phyloP scores from a whole-genome alignment of 2,329 filamentous ascomycete genomes.

The Clonostachys rhizophaga region DNA sequence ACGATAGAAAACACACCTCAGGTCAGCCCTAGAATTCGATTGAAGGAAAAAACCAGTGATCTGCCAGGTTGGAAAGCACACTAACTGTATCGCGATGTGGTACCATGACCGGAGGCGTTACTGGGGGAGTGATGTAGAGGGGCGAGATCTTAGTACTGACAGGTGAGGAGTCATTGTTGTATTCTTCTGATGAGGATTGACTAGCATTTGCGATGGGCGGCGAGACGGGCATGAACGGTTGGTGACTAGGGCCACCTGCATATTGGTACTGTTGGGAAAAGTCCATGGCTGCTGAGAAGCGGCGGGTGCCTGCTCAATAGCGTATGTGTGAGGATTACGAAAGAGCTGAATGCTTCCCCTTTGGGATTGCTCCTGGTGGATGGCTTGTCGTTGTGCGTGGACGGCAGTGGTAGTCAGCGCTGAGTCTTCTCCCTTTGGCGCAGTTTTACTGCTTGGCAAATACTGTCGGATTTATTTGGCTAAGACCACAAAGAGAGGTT shows the following conservation, averaged over 20 bases:
- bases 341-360: too few relatives aligned
- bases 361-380: too few relatives aligned
- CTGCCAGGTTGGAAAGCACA: slow-evolving; percentile 16
- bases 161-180: slow-evolving; percentile 48
- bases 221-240: slow-evolving; percentile 48
- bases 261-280: slow-evolving; percentile 44
- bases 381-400: too few relatives aligned
- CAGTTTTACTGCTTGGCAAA: too few relatives aligned
- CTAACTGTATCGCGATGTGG: slow-evolving; percentile 22
- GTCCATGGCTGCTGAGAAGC: slow-evolving; percentile 34
- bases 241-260: slow-evolving; percentile 19
- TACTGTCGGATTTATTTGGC: too few relatives aligned
- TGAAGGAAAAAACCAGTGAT: background rate
- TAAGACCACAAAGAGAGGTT: too few relatives aligned
- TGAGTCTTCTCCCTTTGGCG: too few relatives aligned
- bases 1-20: too few relatives aligned
- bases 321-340: too few relatives aligned
- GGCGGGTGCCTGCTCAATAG: too few relatives aligned
- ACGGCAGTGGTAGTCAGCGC: too few relatives aligned
- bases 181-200: slow-evolving; percentile 50
- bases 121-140: slow-evolving; percentile 15
- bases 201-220: slow-evolving; percentile 48
- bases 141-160: slow-evolving; percentile 31
- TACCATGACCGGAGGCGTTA: slow-evolving; percentile 17
- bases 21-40: too few relatives aligned